Conservation (phyloP, 2,329 filamentous ascomycete species). For the Claviceps sp. region DNA sequence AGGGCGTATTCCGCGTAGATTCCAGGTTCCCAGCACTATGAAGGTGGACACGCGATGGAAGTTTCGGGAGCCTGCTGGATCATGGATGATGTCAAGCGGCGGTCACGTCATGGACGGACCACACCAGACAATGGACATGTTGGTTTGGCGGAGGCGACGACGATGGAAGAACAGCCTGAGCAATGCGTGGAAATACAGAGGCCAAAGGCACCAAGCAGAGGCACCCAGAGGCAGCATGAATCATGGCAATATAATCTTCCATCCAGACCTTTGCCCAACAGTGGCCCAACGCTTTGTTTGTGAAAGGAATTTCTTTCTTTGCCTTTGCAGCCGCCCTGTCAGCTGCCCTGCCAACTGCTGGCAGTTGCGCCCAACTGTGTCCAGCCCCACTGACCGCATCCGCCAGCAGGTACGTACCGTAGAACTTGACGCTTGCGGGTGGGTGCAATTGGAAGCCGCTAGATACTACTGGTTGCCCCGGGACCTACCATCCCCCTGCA, state of each 20-base stretch:
- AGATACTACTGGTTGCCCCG: not conserved
- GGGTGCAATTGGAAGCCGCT: not conserved
- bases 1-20: not conserved
- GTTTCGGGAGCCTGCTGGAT: conserved; percentile 14
- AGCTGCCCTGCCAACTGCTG: too few relatives aligned
- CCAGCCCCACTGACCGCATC: too few relatives aligned
- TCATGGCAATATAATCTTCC: too few relatives aligned
- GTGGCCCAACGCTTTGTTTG: conserved; percentile 4
- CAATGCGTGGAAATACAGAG: too few relatives aligned
- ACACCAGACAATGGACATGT: not conserved
- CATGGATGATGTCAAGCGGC: conserved; percentile 21
- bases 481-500: conserved; percentile 22
- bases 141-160: not conserved
- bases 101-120: conserved; percentile 4
- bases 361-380: too few relatives aligned
- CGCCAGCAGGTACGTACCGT: too few relatives aligned
- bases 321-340: too few relatives aligned
- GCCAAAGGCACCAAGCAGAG: too few relatives aligned
- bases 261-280: not conserved
- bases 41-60: conserved; percentile 16
- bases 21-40: not conserved
- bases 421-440: not conserved
- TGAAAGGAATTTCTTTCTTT: too few relatives aligned
- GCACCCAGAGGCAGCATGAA: too few relatives aligned
- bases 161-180: not conserved